Evolutionary conservation across 208 protist genomes (phyloP), one percentile per base, ranked within the genome.

Genomic region (Leptomonas seymouri): DNA sequence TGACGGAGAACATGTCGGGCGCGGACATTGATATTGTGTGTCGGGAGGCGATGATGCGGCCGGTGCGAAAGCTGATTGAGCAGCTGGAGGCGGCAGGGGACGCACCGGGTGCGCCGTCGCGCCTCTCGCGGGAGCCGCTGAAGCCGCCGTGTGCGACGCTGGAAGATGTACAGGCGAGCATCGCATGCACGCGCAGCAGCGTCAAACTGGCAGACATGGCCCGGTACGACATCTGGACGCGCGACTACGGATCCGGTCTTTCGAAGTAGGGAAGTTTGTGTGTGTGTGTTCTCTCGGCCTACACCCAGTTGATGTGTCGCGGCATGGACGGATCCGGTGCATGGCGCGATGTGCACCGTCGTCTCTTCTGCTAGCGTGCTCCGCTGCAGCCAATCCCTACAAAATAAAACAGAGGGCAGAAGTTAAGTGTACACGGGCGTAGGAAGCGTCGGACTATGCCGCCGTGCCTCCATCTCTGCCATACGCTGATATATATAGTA

Each of bases 1-100:
- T 87, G 20, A 91, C 87, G 15, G 85, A 91, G 45, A 86, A 79
- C 45, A 97, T 97, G 86, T 96, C 88, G 28, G 96, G 94, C 25
- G 89, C 92, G 15, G 96, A 98, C 61, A 92, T 98, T 60, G 93
- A 94, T 50, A 72, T 94, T 34, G 69, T 97, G 7, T 98, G 94
- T 63, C 82, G 93, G 15, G 96, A 98, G 67, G 93, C 94, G 8
- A 90, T 93, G 82, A 97, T 98, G 92, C 80, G 90, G 16, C 89
- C 91, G 42, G 85, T 97, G 48, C 93, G 93, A n/a, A 81, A 87
- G 58, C 76, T 94, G 64, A 94, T 97, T 70, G 86, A 87, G 39
- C 68, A 86, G 74, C 78, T 97, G 2, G 91, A 97, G 62, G 42
- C 71, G 9, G 67, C 71, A 3, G 68, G 73, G 14, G 61, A 65